Evolutionary conservation across 2,329 filamentous ascomycete genomes (phyloP).

Genomic region (Aspergillus phoenicis): DNA sequence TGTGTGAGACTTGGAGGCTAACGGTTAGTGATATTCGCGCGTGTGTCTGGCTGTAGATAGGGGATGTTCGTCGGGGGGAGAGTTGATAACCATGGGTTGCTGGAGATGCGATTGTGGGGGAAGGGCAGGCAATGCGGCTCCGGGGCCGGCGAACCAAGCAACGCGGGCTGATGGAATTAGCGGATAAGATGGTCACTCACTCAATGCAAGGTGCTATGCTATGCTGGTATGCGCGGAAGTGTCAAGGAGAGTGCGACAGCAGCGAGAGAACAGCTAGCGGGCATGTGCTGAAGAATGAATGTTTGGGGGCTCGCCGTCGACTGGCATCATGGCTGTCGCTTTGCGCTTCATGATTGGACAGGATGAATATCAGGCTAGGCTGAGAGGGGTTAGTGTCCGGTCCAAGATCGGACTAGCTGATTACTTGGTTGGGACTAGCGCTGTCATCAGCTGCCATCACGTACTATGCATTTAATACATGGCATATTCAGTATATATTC

Average conservation of each 20-base stretch:
- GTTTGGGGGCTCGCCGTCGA: slow-evolving; percentile 14
- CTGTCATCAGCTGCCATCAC: not conserved
- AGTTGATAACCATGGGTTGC: slow-evolving; percentile 20
- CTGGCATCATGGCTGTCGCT: slow-evolving; percentile 24
- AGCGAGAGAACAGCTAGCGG: slow-evolving; percentile 6
- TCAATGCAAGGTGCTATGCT: slow-evolving; percentile 3
- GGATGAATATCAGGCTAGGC: slow-evolving; percentile 14
- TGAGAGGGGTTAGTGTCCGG: not conserved
- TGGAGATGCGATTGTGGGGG: slow-evolving; percentile 18
- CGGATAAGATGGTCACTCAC: slow-evolving; percentile 12
- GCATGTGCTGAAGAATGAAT: slow-evolving; percentile 13
- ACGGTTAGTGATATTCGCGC: slow-evolving; percentile 19
- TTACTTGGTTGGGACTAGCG: slow-evolving; percentile 6
- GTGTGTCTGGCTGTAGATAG: slow-evolving; percentile 10
- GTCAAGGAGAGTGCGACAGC: slow-evolving; percentile 1
- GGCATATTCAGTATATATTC: too few relatives aligned
- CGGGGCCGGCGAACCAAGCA: slow-evolving; percentile 3
- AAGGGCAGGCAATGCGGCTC: slow-evolving; percentile 14
- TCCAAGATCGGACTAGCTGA: slow-evolving; percentile 3
- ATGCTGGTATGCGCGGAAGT: slow-evolving; percentile 7
- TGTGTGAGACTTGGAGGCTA: not conserved
- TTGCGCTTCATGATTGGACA: slow-evolving; percentile 17
- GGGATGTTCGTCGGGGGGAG: slow-evolving; percentile 18
- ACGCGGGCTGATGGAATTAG: not conserved
- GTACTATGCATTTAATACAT: too few relatives aligned